A percentile compares a stretch with the other conserved stretches of the same genome.
phyloP scores from a whole-genome alignment of 2,329 filamentous ascomycete genomes.

The Cryphonectria japonica region DNA sequence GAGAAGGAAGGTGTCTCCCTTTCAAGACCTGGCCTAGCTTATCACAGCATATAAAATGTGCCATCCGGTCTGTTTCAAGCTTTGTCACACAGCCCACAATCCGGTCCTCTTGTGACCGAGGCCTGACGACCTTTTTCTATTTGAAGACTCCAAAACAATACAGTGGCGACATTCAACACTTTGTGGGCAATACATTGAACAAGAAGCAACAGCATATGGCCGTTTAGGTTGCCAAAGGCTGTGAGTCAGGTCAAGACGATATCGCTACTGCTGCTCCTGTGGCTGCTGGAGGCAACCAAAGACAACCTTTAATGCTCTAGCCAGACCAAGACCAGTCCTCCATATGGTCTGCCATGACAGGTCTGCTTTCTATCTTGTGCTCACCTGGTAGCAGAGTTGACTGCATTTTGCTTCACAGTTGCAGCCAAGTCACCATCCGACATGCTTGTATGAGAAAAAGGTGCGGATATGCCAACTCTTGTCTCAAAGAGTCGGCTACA shows the following conservation, averaged over 20 bases:
- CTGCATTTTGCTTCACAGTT: neutral
- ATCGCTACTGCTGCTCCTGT: neutral
- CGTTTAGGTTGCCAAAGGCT: neutral
- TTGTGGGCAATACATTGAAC: neutral
- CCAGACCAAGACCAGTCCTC: neutral
- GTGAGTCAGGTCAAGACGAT: neutral
- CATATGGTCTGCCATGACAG: neutral
- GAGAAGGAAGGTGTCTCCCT: neutral
- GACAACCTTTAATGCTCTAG: neutral
- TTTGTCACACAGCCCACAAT: constrained; percentile 23
- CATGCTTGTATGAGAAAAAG: neutral
- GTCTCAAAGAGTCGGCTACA: neutral
- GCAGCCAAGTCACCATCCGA: neutral
- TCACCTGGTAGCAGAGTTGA: neutral
- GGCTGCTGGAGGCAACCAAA: neutral
- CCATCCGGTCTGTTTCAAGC: constrained; percentile 13
- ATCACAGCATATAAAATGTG: constrained; percentile 2
- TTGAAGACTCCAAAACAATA: neutral
- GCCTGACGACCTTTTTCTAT: neutral
- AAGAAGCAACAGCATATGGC: neutral
- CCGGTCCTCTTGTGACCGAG: neutral
- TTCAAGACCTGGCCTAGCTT: neutral
- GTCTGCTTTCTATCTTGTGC: neutral
- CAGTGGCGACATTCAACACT: neutral
- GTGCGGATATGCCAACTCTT: neutral